A percentile compares a stretch with the other conserved stretches of the same genome.
Conservation (phyloP, 202 grass and related monocot species). For the Bolboschoenoplectus hybrid region DNA sequence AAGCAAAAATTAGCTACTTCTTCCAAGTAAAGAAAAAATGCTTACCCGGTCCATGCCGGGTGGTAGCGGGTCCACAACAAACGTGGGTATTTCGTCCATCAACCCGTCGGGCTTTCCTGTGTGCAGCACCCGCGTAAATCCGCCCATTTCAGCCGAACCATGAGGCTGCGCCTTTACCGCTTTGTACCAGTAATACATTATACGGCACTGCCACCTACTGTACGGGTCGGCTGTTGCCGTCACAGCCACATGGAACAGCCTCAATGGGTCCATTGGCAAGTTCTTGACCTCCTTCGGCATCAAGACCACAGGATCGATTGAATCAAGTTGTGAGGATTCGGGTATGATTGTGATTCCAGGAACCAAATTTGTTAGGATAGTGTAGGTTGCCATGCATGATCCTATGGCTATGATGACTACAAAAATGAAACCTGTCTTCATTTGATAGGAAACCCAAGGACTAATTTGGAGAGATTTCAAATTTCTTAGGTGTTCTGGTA, state of each 20-base stretch:
- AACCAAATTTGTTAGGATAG: constrained; percentile 7
- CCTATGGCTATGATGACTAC: not conserved
- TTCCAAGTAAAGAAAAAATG: not conserved
- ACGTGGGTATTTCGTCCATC: constrained; percentile 87
- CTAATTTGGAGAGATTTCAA: not conserved
- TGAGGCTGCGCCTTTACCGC: constrained; percentile 43
- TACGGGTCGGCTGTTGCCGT: constrained; percentile 66
- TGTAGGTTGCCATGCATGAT: constrained; percentile 32
- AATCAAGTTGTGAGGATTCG: not conserved
- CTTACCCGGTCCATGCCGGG: constrained; percentile 63
- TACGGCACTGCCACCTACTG: constrained; percentile 84
- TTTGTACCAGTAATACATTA: constrained; percentile 98
- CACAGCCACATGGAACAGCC: constrained; percentile 80
- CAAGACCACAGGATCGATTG: constrained; percentile 61
- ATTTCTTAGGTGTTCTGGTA: not conserved
- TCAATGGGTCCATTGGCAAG: constrained; percentile 18
- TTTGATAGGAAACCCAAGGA: not conserved
- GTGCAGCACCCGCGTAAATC: constrained; percentile 90
- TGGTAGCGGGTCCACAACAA: constrained; percentile 80
- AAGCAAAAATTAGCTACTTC: not conserved
- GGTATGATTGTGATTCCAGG: not conserved
- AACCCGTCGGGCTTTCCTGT: constrained; percentile 69
- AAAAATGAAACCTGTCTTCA: constrained; percentile 6
- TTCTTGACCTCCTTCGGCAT: constrained; percentile 62
- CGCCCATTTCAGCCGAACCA: constrained; percentile 65